A percentile compares a stretch with the other conserved stretches of the same genome.
Conservation (phyloP, 1,284 basidiomycete genomes). For the Puccinia horiana region DNA sequence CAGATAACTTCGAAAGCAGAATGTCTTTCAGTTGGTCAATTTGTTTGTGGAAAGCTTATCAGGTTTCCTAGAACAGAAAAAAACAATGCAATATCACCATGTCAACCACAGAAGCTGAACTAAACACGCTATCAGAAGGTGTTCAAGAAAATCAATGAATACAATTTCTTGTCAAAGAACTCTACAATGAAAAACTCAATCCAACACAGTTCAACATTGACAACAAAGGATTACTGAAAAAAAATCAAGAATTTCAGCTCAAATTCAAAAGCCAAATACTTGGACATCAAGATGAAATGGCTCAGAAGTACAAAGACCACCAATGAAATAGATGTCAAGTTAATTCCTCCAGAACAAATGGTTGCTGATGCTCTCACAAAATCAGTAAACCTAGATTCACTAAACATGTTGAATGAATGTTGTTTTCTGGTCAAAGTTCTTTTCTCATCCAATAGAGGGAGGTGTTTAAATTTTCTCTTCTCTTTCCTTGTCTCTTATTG, state of each 20-base stretch:
- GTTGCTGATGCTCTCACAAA: neutral
- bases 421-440: neutral
- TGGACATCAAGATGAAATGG: neutral
- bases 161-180: neutral
- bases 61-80: neutral
- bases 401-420: neutral
- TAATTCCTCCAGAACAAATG: neutral
- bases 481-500: no score
- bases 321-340: neutral
- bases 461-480: conserved; percentile 6
- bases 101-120: neutral
- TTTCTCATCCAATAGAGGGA: neutral
- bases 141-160: neutral
- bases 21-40: neutral
- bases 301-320: neutral
- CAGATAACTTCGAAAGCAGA: neutral
- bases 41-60: neutral
- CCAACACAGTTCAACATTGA: neutral
- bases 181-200: neutral
- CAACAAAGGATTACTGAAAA: neutral
- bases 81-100: neutral
- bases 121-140: neutral
- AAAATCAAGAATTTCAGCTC: neutral
- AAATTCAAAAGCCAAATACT: neutral
- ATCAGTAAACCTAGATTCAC: neutral